Evolutionary conservation across 305 asterid genomes (phyloP).

Genomic region (Fraxinus nigra): DNA sequence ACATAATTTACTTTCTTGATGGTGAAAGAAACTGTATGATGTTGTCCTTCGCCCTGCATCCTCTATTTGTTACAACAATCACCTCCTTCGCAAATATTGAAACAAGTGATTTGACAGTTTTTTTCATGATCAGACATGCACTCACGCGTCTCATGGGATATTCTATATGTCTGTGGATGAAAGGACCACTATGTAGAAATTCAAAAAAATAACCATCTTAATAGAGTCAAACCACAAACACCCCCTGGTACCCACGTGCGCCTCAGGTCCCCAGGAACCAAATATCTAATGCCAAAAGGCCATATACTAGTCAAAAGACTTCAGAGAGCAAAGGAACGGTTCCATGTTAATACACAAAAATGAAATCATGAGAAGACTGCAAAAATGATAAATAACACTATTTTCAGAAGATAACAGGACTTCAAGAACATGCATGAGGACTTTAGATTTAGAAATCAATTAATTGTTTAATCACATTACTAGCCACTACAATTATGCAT

Average conservation of each 20-base stretch:
- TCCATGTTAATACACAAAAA: not conserved
- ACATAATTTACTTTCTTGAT: constrained; percentile 5
- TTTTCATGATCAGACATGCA: not conserved
- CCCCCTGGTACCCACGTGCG: not conserved
- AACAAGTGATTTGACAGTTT: not conserved
- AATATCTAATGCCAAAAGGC: not conserved
- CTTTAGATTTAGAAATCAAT: constrained; percentile 15
- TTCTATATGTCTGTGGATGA: not conserved
- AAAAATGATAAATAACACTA: not conserved
- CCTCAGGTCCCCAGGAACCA: not conserved
- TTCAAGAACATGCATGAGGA: not conserved
- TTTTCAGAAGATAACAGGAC: not conserved
- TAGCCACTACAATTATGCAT: not conserved
- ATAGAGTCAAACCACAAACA: not conserved
- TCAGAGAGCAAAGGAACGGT: not conserved
- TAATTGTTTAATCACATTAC: constrained; percentile 5
- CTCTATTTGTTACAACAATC: not conserved
- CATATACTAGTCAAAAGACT: not conserved
- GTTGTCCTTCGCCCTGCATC: constrained; percentile 4
- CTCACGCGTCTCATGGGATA: not conserved
- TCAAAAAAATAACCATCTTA: not conserved
- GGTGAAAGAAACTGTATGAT: constrained; percentile 2
- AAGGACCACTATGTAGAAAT: not conserved
- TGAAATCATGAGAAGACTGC: constrained; percentile 1
- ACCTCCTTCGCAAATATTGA: not conserved